These are phyloP conservation scores for Tremella mesenterica DNA, from an alignment of 768 basidiomycete genomes.

Conservation along the genomic window DNA sequence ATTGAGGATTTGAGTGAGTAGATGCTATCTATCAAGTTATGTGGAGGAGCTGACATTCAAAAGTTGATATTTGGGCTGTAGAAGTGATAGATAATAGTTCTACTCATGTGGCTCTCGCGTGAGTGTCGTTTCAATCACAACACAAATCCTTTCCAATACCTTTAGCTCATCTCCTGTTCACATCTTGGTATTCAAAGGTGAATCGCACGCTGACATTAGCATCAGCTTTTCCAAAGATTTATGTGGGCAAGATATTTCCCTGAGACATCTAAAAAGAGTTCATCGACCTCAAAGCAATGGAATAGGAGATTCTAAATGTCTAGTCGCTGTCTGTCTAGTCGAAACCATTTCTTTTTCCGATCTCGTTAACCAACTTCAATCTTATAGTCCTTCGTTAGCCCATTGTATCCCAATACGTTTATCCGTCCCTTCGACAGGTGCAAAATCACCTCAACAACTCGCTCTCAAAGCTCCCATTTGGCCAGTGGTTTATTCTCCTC, in stretches of 20 bases:
- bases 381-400: conserved; percentile 1
- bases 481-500: conserved; percentile 51
- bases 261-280: conserved; percentile 38
- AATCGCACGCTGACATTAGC: too few relatives aligned
- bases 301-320: neutral
- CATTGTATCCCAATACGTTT: conserved; percentile 11
- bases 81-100: conserved; percentile 27
- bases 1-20: conserved; percentile 22
- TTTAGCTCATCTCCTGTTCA: too few relatives aligned
- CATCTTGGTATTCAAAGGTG: too few relatives aligned
- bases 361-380: neutral
- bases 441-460: conserved; percentile 60
- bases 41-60: too few relatives aligned
- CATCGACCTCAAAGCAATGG: conserved; percentile 5
- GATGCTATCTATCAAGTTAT: neutral
- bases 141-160: too few relatives aligned
- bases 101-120: conserved; percentile 29
- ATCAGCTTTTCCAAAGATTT: conserved; percentile 24
- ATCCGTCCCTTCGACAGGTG: conserved; percentile 58
- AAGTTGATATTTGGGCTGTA: conserved; percentile 39
- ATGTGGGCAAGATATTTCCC: conserved; percentile 10
- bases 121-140: conserved; percentile 5
- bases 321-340: conserved; percentile 5
- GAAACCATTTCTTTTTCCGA: neutral
- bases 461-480: conserved; percentile 64